phyloP scores from a whole-genome alignment of 2,329 filamentous ascomycete species.

The Trichophyton schoenleinii region DNA sequence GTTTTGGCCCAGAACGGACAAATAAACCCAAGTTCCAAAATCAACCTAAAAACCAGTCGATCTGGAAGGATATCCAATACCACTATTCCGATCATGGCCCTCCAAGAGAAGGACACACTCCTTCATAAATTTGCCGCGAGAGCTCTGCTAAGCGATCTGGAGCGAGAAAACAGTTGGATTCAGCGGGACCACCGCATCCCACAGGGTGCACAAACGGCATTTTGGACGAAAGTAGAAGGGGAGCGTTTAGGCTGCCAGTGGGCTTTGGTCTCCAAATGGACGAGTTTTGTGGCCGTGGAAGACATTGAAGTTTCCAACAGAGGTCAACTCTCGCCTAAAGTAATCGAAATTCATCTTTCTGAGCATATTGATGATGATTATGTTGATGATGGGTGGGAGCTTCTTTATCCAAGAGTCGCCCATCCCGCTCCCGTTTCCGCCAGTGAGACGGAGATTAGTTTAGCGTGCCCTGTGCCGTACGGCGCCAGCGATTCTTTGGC shows the following conservation, averaged over 20 bases:
- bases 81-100: not conserved
- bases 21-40: not conserved
- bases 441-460: too few relatives aligned
- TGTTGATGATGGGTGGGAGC: not conserved
- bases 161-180: not conserved
- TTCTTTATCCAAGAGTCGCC: not conserved
- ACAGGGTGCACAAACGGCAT: not conserved
- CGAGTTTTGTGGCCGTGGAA: not conserved
- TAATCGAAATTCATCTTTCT: not conserved
- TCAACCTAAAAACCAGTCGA: not conserved
- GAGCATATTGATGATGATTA: not conserved
- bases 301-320: not conserved
- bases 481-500: too few relatives aligned
- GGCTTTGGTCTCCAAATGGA: not conserved
- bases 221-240: not conserved
- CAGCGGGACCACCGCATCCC: not conserved
- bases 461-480: too few relatives aligned
- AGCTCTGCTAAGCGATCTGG: not conserved
- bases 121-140: not conserved
- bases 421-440: too few relatives aligned
- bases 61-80: not conserved
- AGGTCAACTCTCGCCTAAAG: not conserved
- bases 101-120: not conserved
- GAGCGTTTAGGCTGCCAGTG: not conserved
- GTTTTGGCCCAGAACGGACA: not conserved